phyloP scores from a whole-genome alignment of 495 filamentous ascomycete species.

The Diplogelasinospora grovesii region DNA sequence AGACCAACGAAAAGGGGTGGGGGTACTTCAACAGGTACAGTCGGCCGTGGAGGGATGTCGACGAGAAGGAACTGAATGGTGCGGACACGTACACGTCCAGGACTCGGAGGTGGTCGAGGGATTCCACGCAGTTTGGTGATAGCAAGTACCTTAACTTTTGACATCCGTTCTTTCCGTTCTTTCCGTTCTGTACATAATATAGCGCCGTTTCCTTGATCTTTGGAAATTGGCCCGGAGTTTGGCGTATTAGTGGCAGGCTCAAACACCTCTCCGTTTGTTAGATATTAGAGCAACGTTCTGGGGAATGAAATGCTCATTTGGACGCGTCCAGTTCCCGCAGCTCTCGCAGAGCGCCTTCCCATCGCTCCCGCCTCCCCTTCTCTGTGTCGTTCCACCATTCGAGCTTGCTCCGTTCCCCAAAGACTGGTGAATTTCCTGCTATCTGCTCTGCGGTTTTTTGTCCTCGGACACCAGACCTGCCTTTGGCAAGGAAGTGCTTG shows the following conservation, averaged over 20 bases:
- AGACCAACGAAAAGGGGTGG: constrained; percentile 13
- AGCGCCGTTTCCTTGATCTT: no score
- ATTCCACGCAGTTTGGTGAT: neutral
- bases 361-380: constrained; percentile 5
- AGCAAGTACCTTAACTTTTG: constrained; percentile 11
- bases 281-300: no score
- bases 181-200: no score
- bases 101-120: constrained; percentile 7
- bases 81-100: no score
- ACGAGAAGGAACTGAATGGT: constrained; percentile 13
- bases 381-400: constrained; percentile 15
- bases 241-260: no score
- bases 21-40: constrained; percentile 16
- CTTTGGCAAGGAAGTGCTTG: constrained; percentile 12
- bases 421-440: no score
- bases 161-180: neutral
- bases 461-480: no score
- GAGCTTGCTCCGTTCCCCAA: constrained; percentile 12
- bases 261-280: no score
- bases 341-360: constrained; percentile 4
- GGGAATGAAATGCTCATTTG: no score
- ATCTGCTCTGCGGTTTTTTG: no score
- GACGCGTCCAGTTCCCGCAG: no score
- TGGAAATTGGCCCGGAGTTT: no score
- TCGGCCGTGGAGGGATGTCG: constrained; percentile 9